Base-by-base conservation (phyloP, 768 basidiomycete species). In the Lactarius deliciosus region DNA sequence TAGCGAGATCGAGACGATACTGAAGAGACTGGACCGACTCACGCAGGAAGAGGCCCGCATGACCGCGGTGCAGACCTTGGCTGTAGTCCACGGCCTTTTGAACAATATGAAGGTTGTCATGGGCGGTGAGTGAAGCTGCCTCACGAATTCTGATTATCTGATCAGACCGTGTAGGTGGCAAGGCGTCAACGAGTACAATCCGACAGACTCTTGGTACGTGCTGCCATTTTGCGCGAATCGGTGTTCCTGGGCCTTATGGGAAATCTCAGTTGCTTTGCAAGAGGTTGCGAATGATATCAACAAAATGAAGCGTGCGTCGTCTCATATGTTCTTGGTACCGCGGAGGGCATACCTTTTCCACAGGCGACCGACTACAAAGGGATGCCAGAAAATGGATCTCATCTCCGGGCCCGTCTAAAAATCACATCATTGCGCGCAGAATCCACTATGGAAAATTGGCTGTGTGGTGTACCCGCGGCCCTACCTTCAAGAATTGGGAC, bases 71-170 rank as follows among this genome's bases (percentile, higher is more conserved):
- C 64, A 65, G 18, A 65, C 64, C 10, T 22, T 60, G 6, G 18
- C 60, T 22, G 1, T 60, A 28, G 64, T 61, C 3, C 30, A 59
- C 38, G 57, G 57, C 5, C 64, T 64, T 60, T 47, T 64, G 36
- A 22, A 54, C 20, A 64, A 64, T 20, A 38, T 64, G 15, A 64
- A 54, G 30, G 25, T 41, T 28, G 50, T 60, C 64, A 64, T 64
- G 57, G 36, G 54, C 8, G 58, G 64, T 64, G 20, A 8, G 64
- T 6, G 3, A 25, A 13, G 20, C 5, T 64, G 36, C 0, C 41
- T 22, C 15, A 2, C n/a, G 15, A 5, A 10, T 41, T 34, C 25
- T 0, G n/a, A n/a, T 36, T 16, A 22, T 60, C 10, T 22, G 36
- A 59, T 47, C 22, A 30, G 50, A 18, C 47, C 18, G 4, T 25